Evolutionary conservation across 176 grass and related monocot species (phyloP), one percentile per base, ranked within the genome.

Genomic region (Oryza punctata): DNA sequence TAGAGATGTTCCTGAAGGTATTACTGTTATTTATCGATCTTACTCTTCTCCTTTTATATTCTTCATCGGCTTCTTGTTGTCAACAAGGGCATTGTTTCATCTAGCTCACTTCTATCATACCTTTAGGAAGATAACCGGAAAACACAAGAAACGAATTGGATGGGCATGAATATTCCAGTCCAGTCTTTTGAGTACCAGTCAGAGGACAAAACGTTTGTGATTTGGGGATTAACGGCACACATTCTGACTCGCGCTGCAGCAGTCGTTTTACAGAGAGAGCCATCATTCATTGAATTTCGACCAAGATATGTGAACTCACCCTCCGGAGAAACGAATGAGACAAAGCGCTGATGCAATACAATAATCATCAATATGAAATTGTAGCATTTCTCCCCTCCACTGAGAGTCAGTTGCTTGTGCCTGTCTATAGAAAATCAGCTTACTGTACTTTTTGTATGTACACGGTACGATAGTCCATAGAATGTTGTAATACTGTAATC

Each of bases 1-100:
- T 98, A 7, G 96, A 93, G 72, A 98, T 98, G 96, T 98, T 98
- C 76, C 85, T 98, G 43, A 95, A 93, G 96, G 96, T 98, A 90
- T 1, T 60, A 57, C 19, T 66, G 16, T 10, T 19, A n/a, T 77
- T 8, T 24, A 1, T 37, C 10, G 14, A 45, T 54, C 12, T 24
- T 84, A 10, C 7, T 82, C 32, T 70, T 61, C 0, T 30, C 18
- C 21, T 41, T 9, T 81, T 15, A 18, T 33, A 38, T 70, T 70
- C 30, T 57, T 47, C 32, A 10, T 26, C 12, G 33, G 69, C 57
- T 66, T 33, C 5, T 28, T 74, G 29, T 30, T 81, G 19, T 28
- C 14, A 28, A 28, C 75, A 61, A 52, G 46, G 8, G 21, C 12
- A 68, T 61, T 68, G 37, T 30, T 23, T 70, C 10, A 0, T 21